Evolutionary conservation across 176 grass and related monocot species (phyloP).

Genomic region (Juncus effusus): DNA sequence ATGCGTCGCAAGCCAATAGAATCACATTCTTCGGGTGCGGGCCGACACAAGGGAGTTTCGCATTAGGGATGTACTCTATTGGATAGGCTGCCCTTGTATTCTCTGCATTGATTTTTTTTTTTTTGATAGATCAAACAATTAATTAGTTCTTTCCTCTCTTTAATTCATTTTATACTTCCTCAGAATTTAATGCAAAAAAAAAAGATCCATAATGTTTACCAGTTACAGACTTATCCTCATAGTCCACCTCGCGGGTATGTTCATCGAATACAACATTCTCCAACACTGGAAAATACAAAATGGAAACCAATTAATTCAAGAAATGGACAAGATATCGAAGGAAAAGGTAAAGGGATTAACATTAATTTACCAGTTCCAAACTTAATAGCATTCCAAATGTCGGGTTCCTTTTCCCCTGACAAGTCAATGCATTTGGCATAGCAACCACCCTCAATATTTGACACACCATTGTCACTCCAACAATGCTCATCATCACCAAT

Average conservation of each 20-base stretch:
- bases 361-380: slow-evolving; percentile 72
- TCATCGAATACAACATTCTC: slow-evolving; percentile 98
- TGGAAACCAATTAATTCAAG: background rate
- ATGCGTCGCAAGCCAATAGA: slow-evolving; percentile 88
- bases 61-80: slow-evolving; percentile 95
- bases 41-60: slow-evolving; percentile 81
- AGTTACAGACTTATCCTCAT: slow-evolving; percentile 89
- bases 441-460: slow-evolving; percentile 97
- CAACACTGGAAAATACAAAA: slow-evolving; percentile 45
- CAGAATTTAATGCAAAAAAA: background rate
- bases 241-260: slow-evolving; percentile 86
- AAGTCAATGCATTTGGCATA: slow-evolving; percentile 96
- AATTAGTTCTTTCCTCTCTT: background rate
- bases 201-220: slow-evolving; percentile 32
- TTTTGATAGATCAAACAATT: background rate
- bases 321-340: background rate
- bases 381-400: slow-evolving; percentile 99
- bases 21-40: slow-evolving; percentile 97
- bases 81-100: slow-evolving; percentile 95
- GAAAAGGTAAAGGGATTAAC: background rate
- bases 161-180: background rate
- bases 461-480: slow-evolving; percentile 84
- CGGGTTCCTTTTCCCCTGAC: slow-evolving; percentile 82
- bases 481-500: slow-evolving; percentile 97
- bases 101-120: slow-evolving; percentile 33